Evolutionary conservation across 1,284 basidiomycete genomes (phyloP).

Genomic region (Ceratobasidium sp.): DNA sequence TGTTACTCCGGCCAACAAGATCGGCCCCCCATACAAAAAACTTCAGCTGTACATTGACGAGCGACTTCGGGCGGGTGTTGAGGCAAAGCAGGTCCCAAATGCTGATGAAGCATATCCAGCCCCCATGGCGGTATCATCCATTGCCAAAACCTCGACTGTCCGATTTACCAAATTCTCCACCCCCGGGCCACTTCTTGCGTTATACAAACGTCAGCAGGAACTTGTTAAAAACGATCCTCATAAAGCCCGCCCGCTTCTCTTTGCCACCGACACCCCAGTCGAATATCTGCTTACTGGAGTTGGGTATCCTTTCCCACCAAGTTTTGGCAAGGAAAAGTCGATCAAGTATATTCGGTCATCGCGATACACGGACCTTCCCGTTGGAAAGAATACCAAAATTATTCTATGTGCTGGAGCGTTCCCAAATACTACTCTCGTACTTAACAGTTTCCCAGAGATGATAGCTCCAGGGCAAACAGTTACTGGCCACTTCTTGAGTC

Average conservation of each 20-base stretch:
- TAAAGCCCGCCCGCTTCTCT: constrained; percentile 41
- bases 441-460: constrained; percentile 42
- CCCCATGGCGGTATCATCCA: constrained; percentile 39
- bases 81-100: constrained; percentile 3
- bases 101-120: constrained; percentile 23
- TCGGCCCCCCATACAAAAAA: constrained; percentile 10
- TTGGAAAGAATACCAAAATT: constrained; percentile 39
- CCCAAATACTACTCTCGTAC: constrained; percentile 44
- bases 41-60: constrained; percentile 17
- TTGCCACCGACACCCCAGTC: constrained; percentile 41
- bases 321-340: not conserved
- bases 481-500: constrained; percentile 43
- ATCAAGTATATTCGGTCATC: constrained; percentile 6
- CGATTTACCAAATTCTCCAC: constrained; percentile 46
- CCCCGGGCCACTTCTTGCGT: constrained; percentile 44
- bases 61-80: not conserved
- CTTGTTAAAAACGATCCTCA: constrained; percentile 36
- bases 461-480: constrained; percentile 38
- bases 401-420: constrained; percentile 46
- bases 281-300: constrained; percentile 38
- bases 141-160: constrained; percentile 34
- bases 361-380: constrained; percentile 9
- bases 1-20: constrained; percentile 17
- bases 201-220: constrained; percentile 44
- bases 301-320: not conserved